These are phyloP conservation scores for Barnettozyma californica DNA, from an alignment of 805 yeast species.

Conservation along the genomic window DNA sequence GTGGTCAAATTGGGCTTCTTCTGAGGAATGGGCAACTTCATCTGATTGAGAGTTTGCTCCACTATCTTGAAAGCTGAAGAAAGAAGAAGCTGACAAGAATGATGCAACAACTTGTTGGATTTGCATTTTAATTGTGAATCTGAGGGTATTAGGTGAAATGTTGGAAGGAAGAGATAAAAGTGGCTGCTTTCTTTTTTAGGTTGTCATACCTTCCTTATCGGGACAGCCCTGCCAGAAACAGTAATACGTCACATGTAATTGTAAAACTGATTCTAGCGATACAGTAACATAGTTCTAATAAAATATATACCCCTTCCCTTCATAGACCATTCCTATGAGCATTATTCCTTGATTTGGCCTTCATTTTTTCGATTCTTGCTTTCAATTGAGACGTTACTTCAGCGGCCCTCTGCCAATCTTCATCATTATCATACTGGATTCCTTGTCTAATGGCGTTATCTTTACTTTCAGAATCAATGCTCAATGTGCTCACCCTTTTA, in stretches of 20 bases:
- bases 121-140: slow-evolving; percentile 18
- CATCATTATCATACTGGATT: slow-evolving; percentile 38
- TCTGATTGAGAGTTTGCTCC: background rate
- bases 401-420: slow-evolving; percentile 83
- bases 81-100: slow-evolving; percentile 22
- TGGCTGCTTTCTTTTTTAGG: background rate
- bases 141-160: background rate
- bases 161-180: background rate
- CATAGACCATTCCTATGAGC: slow-evolving; percentile 6
- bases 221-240: background rate
- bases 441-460: slow-evolving; percentile 16
- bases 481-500: slow-evolving; percentile 23
- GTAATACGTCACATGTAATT: too few relatives aligned
- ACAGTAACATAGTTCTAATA: background rate
- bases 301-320: background rate
- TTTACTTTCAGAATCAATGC: slow-evolving; percentile 23
- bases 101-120: slow-evolving; percentile 28
- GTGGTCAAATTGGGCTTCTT: background rate
- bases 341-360: slow-evolving; percentile 43
- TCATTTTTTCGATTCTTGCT: slow-evolving; percentile 87
- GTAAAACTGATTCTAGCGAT: background rate
- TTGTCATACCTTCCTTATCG: background rate
- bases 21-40: background rate
- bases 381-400: slow-evolving; percentile 82
- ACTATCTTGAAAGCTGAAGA: slow-evolving; percentile 11